phyloP scores from a whole-genome alignment of 2,329 filamentous ascomycete genomes.

The Cladophialophora exuberans region DNA sequence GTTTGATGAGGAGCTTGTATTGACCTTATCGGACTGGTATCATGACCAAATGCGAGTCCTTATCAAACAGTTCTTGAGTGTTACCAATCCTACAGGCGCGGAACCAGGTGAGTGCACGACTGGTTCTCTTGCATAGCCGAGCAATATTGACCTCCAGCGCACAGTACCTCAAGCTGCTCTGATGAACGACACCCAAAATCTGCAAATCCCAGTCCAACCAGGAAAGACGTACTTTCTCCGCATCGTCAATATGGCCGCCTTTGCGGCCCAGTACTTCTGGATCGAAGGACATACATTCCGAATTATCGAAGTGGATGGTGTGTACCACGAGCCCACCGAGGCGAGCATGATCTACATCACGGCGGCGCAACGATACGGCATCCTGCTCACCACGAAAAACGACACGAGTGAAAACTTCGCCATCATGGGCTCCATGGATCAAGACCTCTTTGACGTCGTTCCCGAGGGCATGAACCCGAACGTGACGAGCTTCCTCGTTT shows the following conservation, averaged over 20 bases:
- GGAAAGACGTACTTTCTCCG: slow-evolving; percentile 74
- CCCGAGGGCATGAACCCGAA: slow-evolving; percentile 68
- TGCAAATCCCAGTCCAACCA: slow-evolving; percentile 63
- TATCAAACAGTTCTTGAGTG: slow-evolving; percentile 51
- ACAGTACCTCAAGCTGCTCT: slow-evolving; percentile 67
- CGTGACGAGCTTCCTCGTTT: slow-evolving; percentile 60
- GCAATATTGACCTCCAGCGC: background rate
- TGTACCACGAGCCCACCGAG: slow-evolving; percentile 65
- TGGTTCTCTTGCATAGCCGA: background rate
- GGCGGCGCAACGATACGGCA: slow-evolving; percentile 65
- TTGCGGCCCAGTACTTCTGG: slow-evolving; percentile 56
- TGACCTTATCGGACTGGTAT: slow-evolving; percentile 74
- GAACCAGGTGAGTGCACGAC: slow-evolving; percentile 51
- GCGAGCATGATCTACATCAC: slow-evolving; percentile 68
- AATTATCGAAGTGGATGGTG: slow-evolving; percentile 73
- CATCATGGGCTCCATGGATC: slow-evolving; percentile 72
- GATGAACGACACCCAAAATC: slow-evolving; percentile 70
- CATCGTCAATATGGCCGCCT: slow-evolving; percentile 73
- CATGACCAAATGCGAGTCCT: slow-evolving; percentile 60
- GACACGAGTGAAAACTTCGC: slow-evolving; percentile 66
- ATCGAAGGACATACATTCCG: slow-evolving; percentile 62
- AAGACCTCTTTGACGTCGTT: slow-evolving; percentile 69
- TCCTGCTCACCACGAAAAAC: slow-evolving; percentile 64
- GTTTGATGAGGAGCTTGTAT: slow-evolving; percentile 65
- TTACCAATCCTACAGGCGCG: slow-evolving; percentile 54